Conservation (phyloP, 2,329 filamentous ascomycete species). For the Beauveria medogensis region DNA sequence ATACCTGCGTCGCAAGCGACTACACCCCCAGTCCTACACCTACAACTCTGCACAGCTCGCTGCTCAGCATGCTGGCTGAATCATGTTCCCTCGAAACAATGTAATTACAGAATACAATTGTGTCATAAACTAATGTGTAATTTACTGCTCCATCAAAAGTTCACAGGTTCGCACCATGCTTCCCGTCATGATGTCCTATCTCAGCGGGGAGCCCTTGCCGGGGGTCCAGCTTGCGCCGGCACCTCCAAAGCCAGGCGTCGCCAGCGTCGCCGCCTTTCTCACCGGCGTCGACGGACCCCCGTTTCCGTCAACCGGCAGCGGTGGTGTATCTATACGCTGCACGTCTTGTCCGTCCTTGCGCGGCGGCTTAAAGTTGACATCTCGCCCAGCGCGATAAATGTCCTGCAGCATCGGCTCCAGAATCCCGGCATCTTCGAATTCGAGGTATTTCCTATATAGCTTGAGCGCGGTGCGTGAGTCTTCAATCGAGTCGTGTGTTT, state of each 20-base stretch:
- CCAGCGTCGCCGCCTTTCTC: conserved; percentile 29
- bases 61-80: neutral
- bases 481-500: conserved; percentile 91
- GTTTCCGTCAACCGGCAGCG: conserved; percentile 31
- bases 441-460: conserved; percentile 80
- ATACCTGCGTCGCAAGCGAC: too few species aligned
- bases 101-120: neutral
- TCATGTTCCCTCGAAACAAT: neutral
- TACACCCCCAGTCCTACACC: neutral
- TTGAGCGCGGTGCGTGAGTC: conserved; percentile 86
- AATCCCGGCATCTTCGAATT: conserved; percentile 80
- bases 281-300: conserved; percentile 38
- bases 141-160: neutral
- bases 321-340: conserved; percentile 46
- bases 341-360: conserved; percentile 37
- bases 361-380: conserved; percentile 44
- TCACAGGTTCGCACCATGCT: neutral
- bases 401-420: conserved; percentile 78
- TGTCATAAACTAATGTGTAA: neutral
- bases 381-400: conserved; percentile 56
- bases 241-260: conserved; percentile 30
- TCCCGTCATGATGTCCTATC: conserved; percentile 11
- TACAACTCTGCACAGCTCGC: neutral
- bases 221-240: conserved; percentile 35
- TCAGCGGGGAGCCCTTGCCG: conserved; percentile 34